Percentiles rank a stretch among this genome's conserved stretches.
Conservation (phyloP, 1,139 yeast species). For the Kodamaea arcana region DNA sequence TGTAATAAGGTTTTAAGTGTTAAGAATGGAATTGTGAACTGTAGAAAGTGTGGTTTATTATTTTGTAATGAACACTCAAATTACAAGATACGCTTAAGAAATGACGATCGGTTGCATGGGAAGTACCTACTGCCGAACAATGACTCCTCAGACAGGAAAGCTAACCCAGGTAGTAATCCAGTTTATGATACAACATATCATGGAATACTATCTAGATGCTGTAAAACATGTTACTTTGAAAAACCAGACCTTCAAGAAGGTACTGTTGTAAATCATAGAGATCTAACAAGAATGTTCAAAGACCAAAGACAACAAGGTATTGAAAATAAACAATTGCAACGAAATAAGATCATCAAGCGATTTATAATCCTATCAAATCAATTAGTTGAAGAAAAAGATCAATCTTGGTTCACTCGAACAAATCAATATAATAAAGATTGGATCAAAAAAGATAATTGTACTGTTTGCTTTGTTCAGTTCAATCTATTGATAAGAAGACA, state of each 20-base stretch:
- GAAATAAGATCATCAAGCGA: constrained; percentile 61
- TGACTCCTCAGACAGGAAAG: no score
- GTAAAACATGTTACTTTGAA: constrained; percentile 53
- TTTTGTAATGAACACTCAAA: constrained; percentile 65
- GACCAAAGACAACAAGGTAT: constrained; percentile 34
- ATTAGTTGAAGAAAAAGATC: constrained; percentile 16
- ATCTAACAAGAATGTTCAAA: constrained; percentile 45
- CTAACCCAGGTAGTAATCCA: constrained; percentile 20
- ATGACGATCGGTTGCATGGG: no score
- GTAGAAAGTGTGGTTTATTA: constrained; percentile 68
- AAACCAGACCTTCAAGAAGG: constrained; percentile 54
- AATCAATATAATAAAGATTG: constrained; percentile 39
- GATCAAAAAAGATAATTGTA: constrained; percentile 58
- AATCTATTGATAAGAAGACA: constrained; percentile 67
- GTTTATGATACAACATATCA: constrained; percentile 24
- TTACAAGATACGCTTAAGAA: constrained; percentile 41
- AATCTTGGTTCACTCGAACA: constrained; percentile 11
- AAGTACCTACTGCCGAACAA: no score
- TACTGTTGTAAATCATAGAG: constrained; percentile 33
- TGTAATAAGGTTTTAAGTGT: constrained; percentile 44
- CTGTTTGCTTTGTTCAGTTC: constrained; percentile 59
- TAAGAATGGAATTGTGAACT: constrained; percentile 53
- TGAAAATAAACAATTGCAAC: constrained; percentile 44
- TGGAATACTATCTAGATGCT: constrained; percentile 71
- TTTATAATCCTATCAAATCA: constrained; percentile 43